phyloP scores from a whole-genome alignment of 208 protist species.

The Borovskyia barvae region DNA sequence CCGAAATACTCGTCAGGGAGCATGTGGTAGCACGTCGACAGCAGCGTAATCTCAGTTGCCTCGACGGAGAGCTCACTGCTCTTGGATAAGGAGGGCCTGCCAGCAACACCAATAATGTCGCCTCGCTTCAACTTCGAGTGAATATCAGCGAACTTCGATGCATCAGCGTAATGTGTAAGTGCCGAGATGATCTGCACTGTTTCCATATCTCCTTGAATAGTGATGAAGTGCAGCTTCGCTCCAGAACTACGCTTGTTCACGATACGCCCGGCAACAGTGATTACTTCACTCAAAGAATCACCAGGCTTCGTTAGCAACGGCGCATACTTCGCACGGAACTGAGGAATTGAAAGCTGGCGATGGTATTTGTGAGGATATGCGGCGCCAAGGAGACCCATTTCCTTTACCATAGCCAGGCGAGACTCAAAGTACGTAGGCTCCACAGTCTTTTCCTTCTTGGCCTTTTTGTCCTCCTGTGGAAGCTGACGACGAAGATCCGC shows the following conservation, averaged over 20 bases:
- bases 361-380: slow-evolving; percentile 98
- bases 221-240: slow-evolving; percentile 96
- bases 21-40: slow-evolving; percentile 98
- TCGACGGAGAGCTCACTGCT: slow-evolving; percentile 90
- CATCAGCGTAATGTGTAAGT: slow-evolving; percentile 53
- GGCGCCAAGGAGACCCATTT: slow-evolving; percentile 84
- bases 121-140: slow-evolving; percentile 94
- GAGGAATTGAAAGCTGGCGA: slow-evolving; percentile 77
- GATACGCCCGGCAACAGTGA: slow-evolving; percentile 90
- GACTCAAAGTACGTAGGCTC: slow-evolving; percentile 84
- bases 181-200: slow-evolving; percentile 95
- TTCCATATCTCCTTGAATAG: slow-evolving; percentile 92
- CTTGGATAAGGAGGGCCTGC: slow-evolving; percentile 88
- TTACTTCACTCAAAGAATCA: slow-evolving; percentile 43
- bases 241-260: slow-evolving; percentile 84
- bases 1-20: slow-evolving; percentile 95
- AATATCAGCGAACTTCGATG: slow-evolving; percentile 82
- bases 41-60: slow-evolving; percentile 81
- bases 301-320: slow-evolving; percentile 54
- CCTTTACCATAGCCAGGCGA: slow-evolving; percentile 85
- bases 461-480: slow-evolving; percentile 36
- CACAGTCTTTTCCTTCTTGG: slow-evolving; percentile 47
- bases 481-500: slow-evolving; percentile 51
- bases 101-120: slow-evolving; percentile 98
- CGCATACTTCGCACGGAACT: slow-evolving; percentile 84